Conservation (phyloP, 768 basidiomycete genomes). For the Pleurotus ostreatus region DNA sequence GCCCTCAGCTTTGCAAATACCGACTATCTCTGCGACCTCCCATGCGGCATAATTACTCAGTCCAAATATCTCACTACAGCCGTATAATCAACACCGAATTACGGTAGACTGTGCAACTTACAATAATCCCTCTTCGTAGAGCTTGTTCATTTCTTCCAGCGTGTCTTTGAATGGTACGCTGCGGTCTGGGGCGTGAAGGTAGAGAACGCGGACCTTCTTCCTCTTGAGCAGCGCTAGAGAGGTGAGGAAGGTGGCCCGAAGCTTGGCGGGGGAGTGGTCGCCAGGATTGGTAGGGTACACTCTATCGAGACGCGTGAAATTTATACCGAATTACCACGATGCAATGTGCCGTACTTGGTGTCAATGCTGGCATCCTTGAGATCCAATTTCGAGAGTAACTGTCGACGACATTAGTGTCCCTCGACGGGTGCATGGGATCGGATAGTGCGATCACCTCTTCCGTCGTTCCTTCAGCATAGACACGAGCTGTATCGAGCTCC, state of each 20-base stretch:
- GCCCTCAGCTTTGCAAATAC: slow-evolving; percentile 37
- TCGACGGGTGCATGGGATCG: slow-evolving; percentile 11
- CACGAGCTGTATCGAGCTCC: slow-evolving; percentile 45
- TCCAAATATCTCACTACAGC: slow-evolving; percentile 38
- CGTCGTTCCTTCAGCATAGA: slow-evolving; percentile 46
- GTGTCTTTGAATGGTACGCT: slow-evolving; percentile 43
- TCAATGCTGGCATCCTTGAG: slow-evolving; percentile 38
- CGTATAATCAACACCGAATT: background rate
- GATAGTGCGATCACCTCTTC: slow-evolving; percentile 31
- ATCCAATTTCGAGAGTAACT: slow-evolving; percentile 36
- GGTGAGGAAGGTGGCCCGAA: slow-evolving; percentile 33
- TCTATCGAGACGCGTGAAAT: slow-evolving; percentile 17
- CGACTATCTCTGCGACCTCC: slow-evolving; percentile 48
- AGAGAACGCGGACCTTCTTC: slow-evolving; percentile 39
- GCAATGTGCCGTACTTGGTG: slow-evolving; percentile 35
- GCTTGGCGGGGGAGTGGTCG: slow-evolving; percentile 31
- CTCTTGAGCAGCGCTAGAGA: slow-evolving; percentile 33
- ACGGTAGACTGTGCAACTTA: background rate
- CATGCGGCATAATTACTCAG: slow-evolving; percentile 44
- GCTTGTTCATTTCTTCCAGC: slow-evolving; percentile 30
- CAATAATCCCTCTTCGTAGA: slow-evolving; percentile 39
- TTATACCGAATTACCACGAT: no score
- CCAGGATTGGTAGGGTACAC: slow-evolving; percentile 39
- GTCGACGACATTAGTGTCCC: background rate
- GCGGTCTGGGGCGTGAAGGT: slow-evolving; percentile 45